These are phyloP conservation scores for Acaromyces ingoldii DNA, from an alignment of 1,284 basidiomycete species.

Conservation along the genomic window DNA sequence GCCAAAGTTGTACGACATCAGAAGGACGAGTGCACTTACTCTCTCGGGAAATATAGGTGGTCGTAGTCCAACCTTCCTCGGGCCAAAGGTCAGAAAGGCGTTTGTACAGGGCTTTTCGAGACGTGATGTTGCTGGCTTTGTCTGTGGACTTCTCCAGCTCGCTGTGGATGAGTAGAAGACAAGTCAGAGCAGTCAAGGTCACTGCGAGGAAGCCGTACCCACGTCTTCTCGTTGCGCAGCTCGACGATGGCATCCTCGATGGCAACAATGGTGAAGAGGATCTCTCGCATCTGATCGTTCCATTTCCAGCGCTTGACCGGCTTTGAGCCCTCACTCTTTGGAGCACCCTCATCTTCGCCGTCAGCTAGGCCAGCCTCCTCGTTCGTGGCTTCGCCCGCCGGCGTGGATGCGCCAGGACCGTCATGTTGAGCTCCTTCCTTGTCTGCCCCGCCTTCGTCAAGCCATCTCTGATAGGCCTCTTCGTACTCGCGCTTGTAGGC, in stretches of 20 bases:
- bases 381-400: background rate
- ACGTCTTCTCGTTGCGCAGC: conserved; percentile 42
- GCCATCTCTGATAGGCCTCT: conserved; percentile 8
- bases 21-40: too few species aligned
- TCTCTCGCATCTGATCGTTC: conserved; percentile 44
- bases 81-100: conserved; percentile 39
- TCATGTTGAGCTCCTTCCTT: background rate
- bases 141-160: conserved; percentile 40
- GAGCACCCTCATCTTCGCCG: conserved; percentile 1
- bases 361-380: background rate
- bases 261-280: conserved; percentile 40
- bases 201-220: background rate
- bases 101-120: conserved; percentile 45
- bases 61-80: conserved; percentile 42
- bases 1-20: too few species aligned
- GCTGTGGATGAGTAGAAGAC: conserved; percentile 4
- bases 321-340: background rate
- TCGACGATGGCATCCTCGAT: conserved; percentile 49
- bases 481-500: conserved; percentile 25
- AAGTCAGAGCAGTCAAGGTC: conserved; percentile 1
- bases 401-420: background rate
- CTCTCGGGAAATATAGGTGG: conserved; percentile 42
- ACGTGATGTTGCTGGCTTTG: conserved; percentile 43
- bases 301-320: conserved; percentile 42
- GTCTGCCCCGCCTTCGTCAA: background rate